These are phyloP conservation scores for Arthrobotrys sinensis DNA, from an alignment of 2,329 filamentous ascomycete genomes.

Conservation along the genomic window DNA sequence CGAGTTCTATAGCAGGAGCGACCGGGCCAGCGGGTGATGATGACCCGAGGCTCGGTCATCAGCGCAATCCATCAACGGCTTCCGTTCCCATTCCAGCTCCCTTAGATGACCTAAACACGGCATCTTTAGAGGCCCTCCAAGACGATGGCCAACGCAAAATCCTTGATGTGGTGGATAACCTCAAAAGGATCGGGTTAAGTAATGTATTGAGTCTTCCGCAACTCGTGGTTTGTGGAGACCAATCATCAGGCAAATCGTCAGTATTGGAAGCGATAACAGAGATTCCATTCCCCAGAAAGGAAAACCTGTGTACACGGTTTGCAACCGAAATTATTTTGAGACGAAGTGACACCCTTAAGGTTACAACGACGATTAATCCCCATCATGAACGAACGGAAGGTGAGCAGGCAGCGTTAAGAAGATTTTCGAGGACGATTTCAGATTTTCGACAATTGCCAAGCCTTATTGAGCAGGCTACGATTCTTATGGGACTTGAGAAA, in stretches of 20 bases:
- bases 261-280: slow-evolving; percentile 77
- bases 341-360: slow-evolving; percentile 66
- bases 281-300: slow-evolving; percentile 74
- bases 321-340: slow-evolving; percentile 75
- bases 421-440: slow-evolving; percentile 66
- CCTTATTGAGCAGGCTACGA: slow-evolving; percentile 72
- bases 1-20: slow-evolving; percentile 11
- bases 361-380: slow-evolving; percentile 70
- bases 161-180: slow-evolving; percentile 72
- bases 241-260: slow-evolving; percentile 76
- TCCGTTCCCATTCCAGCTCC: slow-evolving; percentile 8
- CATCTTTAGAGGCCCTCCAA: slow-evolving; percentile 69
- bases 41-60: slow-evolving; percentile 14
- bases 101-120: slow-evolving; percentile 63
- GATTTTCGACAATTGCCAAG: slow-evolving; percentile 69
- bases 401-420: slow-evolving; percentile 66
- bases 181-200: slow-evolving; percentile 71
- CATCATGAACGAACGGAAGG: slow-evolving; percentile 62
- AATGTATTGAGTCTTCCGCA: slow-evolving; percentile 71
- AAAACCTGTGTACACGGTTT: slow-evolving; percentile 74
- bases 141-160: slow-evolving; percentile 69
- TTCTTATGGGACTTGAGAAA: slow-evolving; percentile 70
- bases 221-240: slow-evolving; percentile 75
- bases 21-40: slow-evolving; percentile 16
- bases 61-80: not conserved